A percentile compares a stretch with the other conserved stretches of the same genome.
phyloP scores from a whole-genome alignment of 2,329 filamentous ascomycete genomes.

The Fusarium duplospermum region DNA sequence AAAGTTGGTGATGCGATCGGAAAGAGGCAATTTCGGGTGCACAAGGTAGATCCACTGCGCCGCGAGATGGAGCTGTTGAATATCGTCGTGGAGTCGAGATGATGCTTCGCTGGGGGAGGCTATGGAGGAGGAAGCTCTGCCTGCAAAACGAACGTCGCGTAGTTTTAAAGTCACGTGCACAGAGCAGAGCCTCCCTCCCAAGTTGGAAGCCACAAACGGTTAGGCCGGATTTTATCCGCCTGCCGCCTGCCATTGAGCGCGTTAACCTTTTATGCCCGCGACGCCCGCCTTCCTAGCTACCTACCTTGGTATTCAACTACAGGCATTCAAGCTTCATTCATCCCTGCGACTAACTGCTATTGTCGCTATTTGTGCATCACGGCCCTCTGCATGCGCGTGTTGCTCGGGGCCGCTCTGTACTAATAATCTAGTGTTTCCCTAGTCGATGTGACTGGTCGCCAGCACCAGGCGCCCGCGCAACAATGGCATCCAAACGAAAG shows the following conservation, averaged over 20 bases:
- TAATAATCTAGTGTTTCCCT: constrained; percentile 26
- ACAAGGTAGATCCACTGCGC: constrained; percentile 21
- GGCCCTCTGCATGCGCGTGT: constrained; percentile 9
- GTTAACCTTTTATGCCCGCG: constrained; percentile 31
- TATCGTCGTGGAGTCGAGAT: constrained; percentile 41
- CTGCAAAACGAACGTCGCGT: constrained; percentile 48
- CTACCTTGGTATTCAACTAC: neutral
- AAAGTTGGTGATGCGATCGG: constrained; percentile 15
- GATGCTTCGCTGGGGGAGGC: constrained; percentile 41
- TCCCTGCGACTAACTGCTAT: constrained; percentile 2
- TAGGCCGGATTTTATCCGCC: constrained; percentile 44
- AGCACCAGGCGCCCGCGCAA: constrained; percentile 39
- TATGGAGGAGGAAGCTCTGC: constrained; percentile 48
- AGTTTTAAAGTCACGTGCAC: constrained; percentile 59
- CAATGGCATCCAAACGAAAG: constrained; percentile 95
- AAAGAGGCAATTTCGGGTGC: constrained; percentile 8
- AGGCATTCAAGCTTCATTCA: neutral
- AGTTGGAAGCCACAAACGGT: neutral
- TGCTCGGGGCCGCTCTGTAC: constrained; percentile 13
- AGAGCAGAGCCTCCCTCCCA: constrained; percentile 32
- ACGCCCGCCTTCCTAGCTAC: constrained; percentile 18
- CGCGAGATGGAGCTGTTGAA: constrained; percentile 38
- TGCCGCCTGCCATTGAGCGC: constrained; percentile 36
- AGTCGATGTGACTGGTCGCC: constrained; percentile 35
- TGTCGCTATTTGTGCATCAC: constrained; percentile 18